Evolutionary conservation across 768 basidiomycete genomes (phyloP).

Genomic region (Leccinum subgranulosum): DNA sequence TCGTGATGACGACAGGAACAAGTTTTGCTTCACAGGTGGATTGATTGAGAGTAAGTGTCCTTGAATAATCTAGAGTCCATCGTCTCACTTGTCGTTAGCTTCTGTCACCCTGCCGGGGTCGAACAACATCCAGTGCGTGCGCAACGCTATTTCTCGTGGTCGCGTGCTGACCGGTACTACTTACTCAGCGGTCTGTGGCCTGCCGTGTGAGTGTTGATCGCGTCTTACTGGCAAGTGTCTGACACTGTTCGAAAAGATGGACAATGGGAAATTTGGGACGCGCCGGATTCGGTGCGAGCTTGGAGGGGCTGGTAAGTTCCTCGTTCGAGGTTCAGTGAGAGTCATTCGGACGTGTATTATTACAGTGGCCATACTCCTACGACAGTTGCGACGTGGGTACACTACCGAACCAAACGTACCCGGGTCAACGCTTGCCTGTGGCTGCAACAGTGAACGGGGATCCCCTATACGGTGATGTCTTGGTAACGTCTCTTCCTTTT

Average conservation of each 20-base stretch:
- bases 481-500: slow-evolving; percentile 16
- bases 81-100: slow-evolving; percentile 22
- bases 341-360: background rate
- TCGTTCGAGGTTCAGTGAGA: slow-evolving; percentile 9
- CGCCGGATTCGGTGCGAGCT: slow-evolving; percentile 53
- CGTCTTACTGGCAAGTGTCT: background rate
- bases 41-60: slow-evolving; percentile 46
- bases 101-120: slow-evolving; percentile 42
- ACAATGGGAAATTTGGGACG: slow-evolving; percentile 53
- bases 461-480: slow-evolving; percentile 25
- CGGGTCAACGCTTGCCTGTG: slow-evolving; percentile 41
- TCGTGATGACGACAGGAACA: slow-evolving; percentile 40
- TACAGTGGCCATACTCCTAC: slow-evolving; percentile 53
- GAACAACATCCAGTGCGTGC: slow-evolving; percentile 34
- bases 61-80: background rate
- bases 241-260: slow-evolving; percentile 34
- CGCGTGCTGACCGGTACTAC: slow-evolving; percentile 7
- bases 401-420: slow-evolving; percentile 66
- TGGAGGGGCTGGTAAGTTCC: slow-evolving; percentile 58
- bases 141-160: background rate
- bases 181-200: slow-evolving; percentile 44
- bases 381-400: slow-evolving; percentile 75
- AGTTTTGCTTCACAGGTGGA: slow-evolving; percentile 82
- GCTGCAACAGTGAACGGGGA: slow-evolving; percentile 42
- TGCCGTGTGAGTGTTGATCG: slow-evolving; percentile 35